Conservation (phyloP, 2,329 filamentous ascomycete genomes). For the Ophiostoma pallidulum region DNA sequence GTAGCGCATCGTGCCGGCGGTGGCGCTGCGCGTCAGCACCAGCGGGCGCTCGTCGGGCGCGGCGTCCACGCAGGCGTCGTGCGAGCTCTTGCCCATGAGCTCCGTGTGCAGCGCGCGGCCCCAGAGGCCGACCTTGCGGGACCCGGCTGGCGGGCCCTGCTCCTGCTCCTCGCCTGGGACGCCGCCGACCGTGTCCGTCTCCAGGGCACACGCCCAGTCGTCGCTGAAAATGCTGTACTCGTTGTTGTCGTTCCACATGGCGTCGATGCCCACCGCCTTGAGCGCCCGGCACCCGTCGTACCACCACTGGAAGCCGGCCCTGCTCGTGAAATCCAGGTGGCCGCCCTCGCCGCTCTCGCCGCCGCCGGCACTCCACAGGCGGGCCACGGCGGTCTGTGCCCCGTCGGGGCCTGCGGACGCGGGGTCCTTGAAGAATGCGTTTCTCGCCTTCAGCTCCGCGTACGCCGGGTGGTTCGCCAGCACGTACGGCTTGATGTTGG, state of each 20-base stretch:
- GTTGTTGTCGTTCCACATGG: constrained; percentile 74
- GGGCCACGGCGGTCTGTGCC: constrained; percentile 38
- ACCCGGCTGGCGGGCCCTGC: too few relatives aligned
- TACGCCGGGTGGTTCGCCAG: constrained; percentile 59
- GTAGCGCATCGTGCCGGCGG: constrained; percentile 60
- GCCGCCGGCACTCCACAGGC: constrained; percentile 64
- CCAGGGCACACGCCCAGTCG: constrained; percentile 52
- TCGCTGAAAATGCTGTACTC: constrained; percentile 61
- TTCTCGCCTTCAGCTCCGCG: constrained; percentile 44
- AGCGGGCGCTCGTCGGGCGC: constrained; percentile 54
- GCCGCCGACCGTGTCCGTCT: constrained; percentile 28
- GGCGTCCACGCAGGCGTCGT: constrained; percentile 53
- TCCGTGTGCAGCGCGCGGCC: constrained; percentile 61
- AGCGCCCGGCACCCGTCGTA: constrained; percentile 55
- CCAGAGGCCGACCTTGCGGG: constrained; percentile 55
- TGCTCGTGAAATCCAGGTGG: constrained; percentile 64
- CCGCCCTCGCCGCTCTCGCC: constrained; percentile 60
- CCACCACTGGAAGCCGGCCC: constrained; percentile 61
- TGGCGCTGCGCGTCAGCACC: constrained; percentile 61
- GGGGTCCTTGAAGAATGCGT: constrained; percentile 56
- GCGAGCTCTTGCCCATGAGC: constrained; percentile 59
- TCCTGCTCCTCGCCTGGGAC: too few relatives aligned
- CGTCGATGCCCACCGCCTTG: constrained; percentile 56
- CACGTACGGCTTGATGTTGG: constrained; percentile 67
- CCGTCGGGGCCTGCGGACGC: background rate